Base-by-base conservation (phyloP, 768 basidiomycete genomes). In the Pulveroboletus sp. region DNA sequence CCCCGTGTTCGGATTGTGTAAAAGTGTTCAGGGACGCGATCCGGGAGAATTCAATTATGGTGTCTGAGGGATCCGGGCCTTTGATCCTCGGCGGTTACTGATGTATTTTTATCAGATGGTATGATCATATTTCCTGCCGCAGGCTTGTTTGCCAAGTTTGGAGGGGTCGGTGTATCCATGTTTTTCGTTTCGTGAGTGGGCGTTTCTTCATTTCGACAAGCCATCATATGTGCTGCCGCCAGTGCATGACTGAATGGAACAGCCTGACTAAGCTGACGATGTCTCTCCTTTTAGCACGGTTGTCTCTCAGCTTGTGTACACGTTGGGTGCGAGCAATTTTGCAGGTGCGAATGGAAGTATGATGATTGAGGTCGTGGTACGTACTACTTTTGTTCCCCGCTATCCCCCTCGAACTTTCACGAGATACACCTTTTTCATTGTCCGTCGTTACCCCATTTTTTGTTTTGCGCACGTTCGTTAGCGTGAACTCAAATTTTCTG, bases 301-400 rank as follows among this genome's bases (percentile, higher is more conserved):
- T 43, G 64, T 95, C 31, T 74, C 93, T 0, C 95, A 97, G 62
- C 69, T 97, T 20, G 79, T 87, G 0, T 97, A 91, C 66, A 85
- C 88, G 1, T 67, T 85, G 9, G 94, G 93, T 5, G 95, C 90
- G 5, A 93, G 88, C 56, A 85, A 84, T 20, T 97, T 99, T 65
- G 83, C 83, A 9, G 90, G 90, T 42, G 92, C 87, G 2, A 94
- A 92, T 68, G 91, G 90, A 6, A 92, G 89, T 54, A 93, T 94
- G 93, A 97, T 97, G 93, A 97, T 99, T 52, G 95, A 98, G 69
- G 91, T 94, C 11, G 94, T 97, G 56, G 89, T 92, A 64, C 37
- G 85, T 78, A 42, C 43, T 43, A 32, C 35, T 23, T 42, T 47
- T 48, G 40, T 17, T 9, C 32, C 24, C 14, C 29, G 24, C n/a